Percentiles rank a stretch among this genome's conserved stretches.
Evolutionary conservation across 352 stramenopile species (phyloP).

Genomic region (Pythium sukuiense): DNA sequence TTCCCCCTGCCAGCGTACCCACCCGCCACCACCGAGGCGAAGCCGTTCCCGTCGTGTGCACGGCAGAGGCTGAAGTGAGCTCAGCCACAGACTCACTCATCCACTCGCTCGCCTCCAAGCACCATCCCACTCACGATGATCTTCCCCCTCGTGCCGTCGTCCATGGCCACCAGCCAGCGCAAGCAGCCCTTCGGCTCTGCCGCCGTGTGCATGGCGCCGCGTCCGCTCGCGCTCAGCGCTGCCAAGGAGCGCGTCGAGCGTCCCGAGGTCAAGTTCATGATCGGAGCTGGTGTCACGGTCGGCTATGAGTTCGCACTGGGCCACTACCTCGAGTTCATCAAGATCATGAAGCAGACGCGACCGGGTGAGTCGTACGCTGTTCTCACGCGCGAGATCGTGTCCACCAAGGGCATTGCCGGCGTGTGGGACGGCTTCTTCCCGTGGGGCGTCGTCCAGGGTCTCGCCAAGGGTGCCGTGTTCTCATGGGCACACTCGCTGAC

Average conservation of each 20-base stretch:
- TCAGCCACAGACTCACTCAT: constrained; percentile 10
- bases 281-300: constrained; percentile 82
- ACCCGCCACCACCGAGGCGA: background rate
- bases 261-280: constrained; percentile 78
- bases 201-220: constrained; percentile 26
- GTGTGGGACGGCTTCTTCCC: constrained; percentile 94
- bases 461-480: constrained; percentile 92
- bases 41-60: background rate
- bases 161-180: constrained; percentile 1
- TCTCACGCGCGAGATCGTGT: constrained; percentile 84
- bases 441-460: constrained; percentile 88
- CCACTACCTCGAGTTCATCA: constrained; percentile 94
- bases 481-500: constrained; percentile 85
- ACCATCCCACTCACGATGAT: constrained; percentile 11
- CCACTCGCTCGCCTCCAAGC: constrained; percentile 11
- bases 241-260: constrained; percentile 40
- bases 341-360: constrained; percentile 93
- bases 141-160: constrained; percentile 13
- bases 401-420: constrained; percentile 85
- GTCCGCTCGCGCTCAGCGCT: constrained; percentile 24
- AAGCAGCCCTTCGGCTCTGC: constrained; percentile 1
- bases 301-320: constrained; percentile 87
- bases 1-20: background rate
- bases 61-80: background rate
- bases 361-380: constrained; percentile 77